A percentile compares a stretch with the other conserved stretches of the same genome.
These are phyloP conservation scores for Pleurotus tuoliensis DNA, from an alignment of 768 basidiomycete species.

Conservation along the genomic window DNA sequence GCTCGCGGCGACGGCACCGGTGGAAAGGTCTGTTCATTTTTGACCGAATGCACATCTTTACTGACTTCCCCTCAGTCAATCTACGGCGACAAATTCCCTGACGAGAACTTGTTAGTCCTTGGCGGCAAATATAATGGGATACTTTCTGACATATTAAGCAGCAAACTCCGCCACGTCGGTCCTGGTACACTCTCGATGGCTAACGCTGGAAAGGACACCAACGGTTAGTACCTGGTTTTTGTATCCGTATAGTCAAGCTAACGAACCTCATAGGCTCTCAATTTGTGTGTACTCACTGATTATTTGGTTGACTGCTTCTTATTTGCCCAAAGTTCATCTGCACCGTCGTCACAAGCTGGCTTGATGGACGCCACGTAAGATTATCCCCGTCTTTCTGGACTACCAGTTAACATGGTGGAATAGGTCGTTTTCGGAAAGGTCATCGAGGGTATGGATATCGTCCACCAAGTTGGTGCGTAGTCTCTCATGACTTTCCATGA, in stretches of 20 bases:
- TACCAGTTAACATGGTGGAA: not conserved
- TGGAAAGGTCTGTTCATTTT: conserved; percentile 57
- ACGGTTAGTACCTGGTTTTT: conserved; percentile 48
- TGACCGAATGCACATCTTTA: not conserved
- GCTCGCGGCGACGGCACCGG: conserved; percentile 87
- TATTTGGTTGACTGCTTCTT: conserved; percentile 5
- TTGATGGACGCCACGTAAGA: conserved; percentile 82
- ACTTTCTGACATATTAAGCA: conserved; percentile 24
- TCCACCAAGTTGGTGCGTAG: conserved; percentile 65
- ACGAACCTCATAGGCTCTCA: conserved; percentile 43
- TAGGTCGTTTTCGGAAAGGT: conserved; percentile 94
- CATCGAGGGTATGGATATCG: conserved; percentile 88
- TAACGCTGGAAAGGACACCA: conserved; percentile 89
- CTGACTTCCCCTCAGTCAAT: conserved; percentile 57
- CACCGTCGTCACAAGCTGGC: conserved; percentile 82
- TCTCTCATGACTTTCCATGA: not conserved
- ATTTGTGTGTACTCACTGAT: conserved; percentile 56
- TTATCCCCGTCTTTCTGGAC: not conserved
- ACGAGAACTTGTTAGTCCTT: conserved; percentile 86
- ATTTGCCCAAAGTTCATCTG: conserved; percentile 74
- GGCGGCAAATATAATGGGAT: not conserved
- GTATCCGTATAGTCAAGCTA: not conserved
- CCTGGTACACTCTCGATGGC: conserved; percentile 93
- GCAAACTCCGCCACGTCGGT: conserved; percentile 93
- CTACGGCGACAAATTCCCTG: conserved; percentile 86